A percentile compares a stretch with the other conserved stretches of the same genome.
Conservation (phyloP, 2,329 filamentous ascomycete genomes). For the Xylariaceae sp. region DNA sequence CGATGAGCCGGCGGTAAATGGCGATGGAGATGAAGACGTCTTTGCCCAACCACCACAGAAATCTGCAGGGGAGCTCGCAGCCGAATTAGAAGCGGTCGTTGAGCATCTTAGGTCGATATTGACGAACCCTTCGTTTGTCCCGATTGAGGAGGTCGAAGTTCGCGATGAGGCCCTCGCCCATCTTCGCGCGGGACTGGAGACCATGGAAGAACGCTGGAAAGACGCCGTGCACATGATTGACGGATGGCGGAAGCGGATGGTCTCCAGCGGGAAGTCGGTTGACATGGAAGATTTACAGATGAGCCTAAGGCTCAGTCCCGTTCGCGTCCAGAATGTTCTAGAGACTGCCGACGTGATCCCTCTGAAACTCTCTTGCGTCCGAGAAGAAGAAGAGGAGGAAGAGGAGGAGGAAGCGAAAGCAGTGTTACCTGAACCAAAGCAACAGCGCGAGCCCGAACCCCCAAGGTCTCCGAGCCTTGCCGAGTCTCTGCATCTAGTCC, state of each 20-base stretch:
- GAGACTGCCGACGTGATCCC: constrained; percentile 33
- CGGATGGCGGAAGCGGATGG: constrained; percentile 82
- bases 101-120: constrained; percentile 78
- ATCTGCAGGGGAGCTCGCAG: constrained; percentile 61
- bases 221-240: constrained; percentile 90
- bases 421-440: constrained; percentile 27
- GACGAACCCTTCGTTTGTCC: constrained; percentile 94
- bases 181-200: constrained; percentile 81
- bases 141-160: constrained; percentile 89
- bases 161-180: constrained; percentile 86
- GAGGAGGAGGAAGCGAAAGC: constrained; percentile 38
- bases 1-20: constrained; percentile 4
- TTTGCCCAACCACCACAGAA: constrained; percentile 18
- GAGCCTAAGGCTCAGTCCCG: constrained; percentile 60
- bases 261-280: constrained; percentile 63
- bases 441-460: constrained; percentile 69
- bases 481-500: constrained; percentile 37
- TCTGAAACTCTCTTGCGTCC: constrained; percentile 33
- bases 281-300: constrained; percentile 64
- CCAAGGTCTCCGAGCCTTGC: constrained; percentile 32
- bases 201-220: constrained; percentile 87
- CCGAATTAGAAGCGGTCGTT: constrained; percentile 72
- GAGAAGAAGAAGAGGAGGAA: constrained; percentile 40
- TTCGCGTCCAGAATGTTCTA: constrained; percentile 49
- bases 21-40: constrained; percentile 5